phyloP scores from a whole-genome alignment of 2,329 filamentous ascomycete genomes.

The Claviceps paspali region DNA sequence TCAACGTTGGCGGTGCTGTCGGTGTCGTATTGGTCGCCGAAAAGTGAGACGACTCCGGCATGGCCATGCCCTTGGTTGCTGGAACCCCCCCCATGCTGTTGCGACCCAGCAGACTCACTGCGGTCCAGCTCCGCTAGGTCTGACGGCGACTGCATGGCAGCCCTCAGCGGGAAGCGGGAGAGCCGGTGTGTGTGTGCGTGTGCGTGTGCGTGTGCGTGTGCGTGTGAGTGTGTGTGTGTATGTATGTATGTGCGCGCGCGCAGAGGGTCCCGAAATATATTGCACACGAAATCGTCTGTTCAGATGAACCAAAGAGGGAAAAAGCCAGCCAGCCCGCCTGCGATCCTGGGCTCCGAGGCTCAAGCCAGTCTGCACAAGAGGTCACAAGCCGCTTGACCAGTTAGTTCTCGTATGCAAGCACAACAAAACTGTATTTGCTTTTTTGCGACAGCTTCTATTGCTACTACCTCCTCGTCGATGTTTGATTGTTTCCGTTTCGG shows the following conservation, averaged over 20 bases:
- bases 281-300: background rate
- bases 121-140: conserved; percentile 1
- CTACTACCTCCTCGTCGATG: background rate
- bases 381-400: conserved; percentile 1
- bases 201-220: no score
- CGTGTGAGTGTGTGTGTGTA: no score
- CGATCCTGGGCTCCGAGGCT: conserved; percentile 1
- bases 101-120: conserved; percentile 1
- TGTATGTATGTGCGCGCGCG: no score
- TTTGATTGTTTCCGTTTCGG: background rate
- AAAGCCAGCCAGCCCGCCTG: conserved; percentile 1
- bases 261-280: background rate
- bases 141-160: conserved; percentile 3
- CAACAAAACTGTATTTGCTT: conserved; percentile 2
- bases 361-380: background rate
- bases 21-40: conserved; percentile 2
- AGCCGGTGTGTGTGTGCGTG: no score
- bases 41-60: background rate
- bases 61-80: background rate
- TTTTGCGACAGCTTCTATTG: conserved; percentile 1
- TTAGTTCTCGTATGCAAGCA: no score
- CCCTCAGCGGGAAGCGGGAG: background rate
- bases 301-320: background rate
- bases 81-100: conserved; percentile 3
- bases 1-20: conserved; percentile 1